A percentile compares a stretch with the other conserved stretches of the same genome.
phyloP scores from a whole-genome alignment of 768 basidiomycete species.

The Mycena vitilis region DNA sequence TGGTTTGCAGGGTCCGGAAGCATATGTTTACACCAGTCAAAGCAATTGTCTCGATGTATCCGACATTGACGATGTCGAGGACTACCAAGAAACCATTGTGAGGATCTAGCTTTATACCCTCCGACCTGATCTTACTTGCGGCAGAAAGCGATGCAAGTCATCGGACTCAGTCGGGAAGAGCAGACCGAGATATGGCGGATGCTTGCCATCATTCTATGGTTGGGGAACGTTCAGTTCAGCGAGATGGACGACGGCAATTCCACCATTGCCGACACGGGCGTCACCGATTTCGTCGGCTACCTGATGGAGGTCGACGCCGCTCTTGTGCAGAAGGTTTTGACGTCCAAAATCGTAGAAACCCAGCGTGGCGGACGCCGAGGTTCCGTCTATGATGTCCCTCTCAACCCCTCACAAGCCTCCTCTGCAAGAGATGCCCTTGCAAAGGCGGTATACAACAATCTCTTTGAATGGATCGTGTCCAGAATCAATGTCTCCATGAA shows the following conservation, averaged over 20 bases:
- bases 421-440: slow-evolving; percentile 92
- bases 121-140: slow-evolving; percentile 17
- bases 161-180: slow-evolving; percentile 87
- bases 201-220: slow-evolving; percentile 92
- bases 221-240: slow-evolving; percentile 93
- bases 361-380: slow-evolving; percentile 92
- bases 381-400: slow-evolving; percentile 96
- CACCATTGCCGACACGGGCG: slow-evolving; percentile 78
- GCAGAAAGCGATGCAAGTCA: slow-evolving; percentile 92
- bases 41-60: slow-evolving; percentile 93
- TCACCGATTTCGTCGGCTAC: slow-evolving; percentile 96
- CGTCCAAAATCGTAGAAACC: slow-evolving; percentile 90
- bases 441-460: slow-evolving; percentile 97
- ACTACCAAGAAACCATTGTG: slow-evolving; percentile 91
- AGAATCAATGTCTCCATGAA: slow-evolving; percentile 98
- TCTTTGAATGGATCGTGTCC: slow-evolving; percentile 99
- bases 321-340: slow-evolving; percentile 88
- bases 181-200: slow-evolving; percentile 94
- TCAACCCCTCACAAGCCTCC: slow-evolving; percentile 91
- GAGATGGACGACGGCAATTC: slow-evolving; percentile 94
- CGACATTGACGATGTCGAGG: slow-evolving; percentile 89
- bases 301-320: slow-evolving; percentile 89
- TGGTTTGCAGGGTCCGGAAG: slow-evolving; percentile 95
- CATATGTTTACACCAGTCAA: slow-evolving; percentile 92
- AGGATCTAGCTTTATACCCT: slow-evolving; percentile 41